phyloP scores from a whole-genome alignment of 768 basidiomycete species.

The Serendipita sp. region DNA sequence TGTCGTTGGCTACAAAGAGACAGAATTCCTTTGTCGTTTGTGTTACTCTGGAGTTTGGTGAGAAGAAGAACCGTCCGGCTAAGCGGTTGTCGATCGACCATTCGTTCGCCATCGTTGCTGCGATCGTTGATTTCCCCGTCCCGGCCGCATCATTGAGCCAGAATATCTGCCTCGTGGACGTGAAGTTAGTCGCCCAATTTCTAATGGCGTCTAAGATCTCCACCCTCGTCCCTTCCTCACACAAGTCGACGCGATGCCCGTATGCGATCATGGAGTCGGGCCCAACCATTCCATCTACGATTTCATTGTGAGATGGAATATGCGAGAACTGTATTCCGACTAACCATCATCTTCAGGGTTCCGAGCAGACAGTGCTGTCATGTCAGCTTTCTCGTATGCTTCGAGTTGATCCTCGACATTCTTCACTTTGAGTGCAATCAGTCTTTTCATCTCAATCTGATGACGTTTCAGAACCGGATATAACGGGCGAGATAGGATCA shows the following conservation, averaged over 20 bases:
- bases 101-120: neutral
- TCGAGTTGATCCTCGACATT: no score
- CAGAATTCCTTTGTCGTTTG: neutral
- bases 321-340: no score
- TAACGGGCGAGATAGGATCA: no score
- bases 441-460: no score
- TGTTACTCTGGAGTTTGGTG: neutral
- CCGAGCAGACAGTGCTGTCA: no score
- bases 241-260: neutral
- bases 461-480: no score
- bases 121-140: neutral
- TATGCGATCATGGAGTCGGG: neutral
- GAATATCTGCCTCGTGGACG: neutral
- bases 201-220: neutral
- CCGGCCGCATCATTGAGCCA: slow-evolving; percentile 2
- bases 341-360: no score
- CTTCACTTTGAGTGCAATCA: no score
- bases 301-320: no score
- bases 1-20: neutral
- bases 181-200: neutral
- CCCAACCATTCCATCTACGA: no score
- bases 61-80: neutral
- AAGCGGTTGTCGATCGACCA: neutral
- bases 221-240: neutral
- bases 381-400: no score